These are phyloP conservation scores for Phaseolus lunatus DNA, from an alignment of 306 rosid genomes.

Conservation along the genomic window DNA sequence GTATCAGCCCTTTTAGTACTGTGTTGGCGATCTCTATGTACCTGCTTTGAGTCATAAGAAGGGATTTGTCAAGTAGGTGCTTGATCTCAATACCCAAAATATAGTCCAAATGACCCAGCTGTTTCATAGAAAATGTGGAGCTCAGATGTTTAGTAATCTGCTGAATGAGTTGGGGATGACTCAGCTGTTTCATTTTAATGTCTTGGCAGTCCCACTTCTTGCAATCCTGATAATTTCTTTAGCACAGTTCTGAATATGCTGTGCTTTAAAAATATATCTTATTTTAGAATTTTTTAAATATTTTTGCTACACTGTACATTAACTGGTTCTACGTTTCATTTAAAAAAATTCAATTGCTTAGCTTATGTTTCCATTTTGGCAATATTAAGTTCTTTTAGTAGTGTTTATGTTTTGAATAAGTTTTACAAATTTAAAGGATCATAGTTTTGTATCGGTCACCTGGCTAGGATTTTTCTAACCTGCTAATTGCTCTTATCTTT, in stretches of 20 bases:
- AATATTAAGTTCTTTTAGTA: constrained; percentile 5
- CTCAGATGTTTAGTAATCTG: too few species aligned
- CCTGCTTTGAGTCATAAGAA: too few species aligned
- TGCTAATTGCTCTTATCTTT: constrained; percentile 41
- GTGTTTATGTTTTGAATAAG: constrained; percentile 20
- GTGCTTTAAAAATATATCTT: background rate
- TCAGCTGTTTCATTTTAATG: constrained; percentile 14
- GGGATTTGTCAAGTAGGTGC: too few species aligned
- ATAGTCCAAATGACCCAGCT: too few species aligned
- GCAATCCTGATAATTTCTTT: constrained; percentile 10
- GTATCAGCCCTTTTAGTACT: too few species aligned
- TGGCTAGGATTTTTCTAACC: constrained; percentile 39
- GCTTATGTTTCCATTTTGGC: constrained; percentile 21
- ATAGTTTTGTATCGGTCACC: constrained; percentile 38
- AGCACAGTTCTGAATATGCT: constrained; percentile 1
- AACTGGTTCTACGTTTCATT: constrained; percentile 1
- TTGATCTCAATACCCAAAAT: too few species aligned
- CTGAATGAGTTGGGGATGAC: too few species aligned
- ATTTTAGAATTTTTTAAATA: constrained; percentile 21
- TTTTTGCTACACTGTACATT: constrained; percentile 23
- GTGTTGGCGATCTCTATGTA: too few species aligned
- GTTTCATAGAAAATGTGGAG: too few species aligned
- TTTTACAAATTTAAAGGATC: constrained; percentile 37
- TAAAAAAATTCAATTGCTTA: constrained; percentile 24
- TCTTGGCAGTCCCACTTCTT: constrained; percentile 19